Percentiles rank a stretch among this genome's conserved stretches.
Conservation (phyloP, 1,139 yeast species). For the Debaryomyces sp. region DNA sequence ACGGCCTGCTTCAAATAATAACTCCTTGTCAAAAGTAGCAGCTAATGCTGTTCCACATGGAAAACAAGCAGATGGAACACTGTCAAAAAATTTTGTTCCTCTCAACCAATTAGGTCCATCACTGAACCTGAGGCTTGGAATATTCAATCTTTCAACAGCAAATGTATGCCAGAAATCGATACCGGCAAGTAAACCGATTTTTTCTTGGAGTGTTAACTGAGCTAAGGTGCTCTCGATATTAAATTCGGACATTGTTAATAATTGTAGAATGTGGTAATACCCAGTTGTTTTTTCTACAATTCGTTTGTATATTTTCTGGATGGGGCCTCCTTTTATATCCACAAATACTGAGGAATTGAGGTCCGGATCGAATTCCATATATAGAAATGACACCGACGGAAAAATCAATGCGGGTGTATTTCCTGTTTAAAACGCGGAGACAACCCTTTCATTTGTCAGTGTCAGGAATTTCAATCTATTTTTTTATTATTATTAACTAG, state of each 20-base stretch:
- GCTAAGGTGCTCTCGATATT: neutral
- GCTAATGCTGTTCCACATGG: conserved; percentile 43
- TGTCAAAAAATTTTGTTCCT: conserved; percentile 35
- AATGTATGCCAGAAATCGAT: conserved; percentile 60
- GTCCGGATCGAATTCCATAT: neutral
- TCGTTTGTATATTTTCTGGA: neutral
- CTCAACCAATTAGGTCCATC: conserved; percentile 43
- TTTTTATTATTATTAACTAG: neutral
- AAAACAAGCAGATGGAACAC: conserved; percentile 38
- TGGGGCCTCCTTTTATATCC: neutral
- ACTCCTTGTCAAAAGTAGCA: conserved; percentile 43
- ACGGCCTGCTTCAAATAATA: conserved; percentile 31
- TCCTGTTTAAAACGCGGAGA: neutral
- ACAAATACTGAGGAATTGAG: neutral
- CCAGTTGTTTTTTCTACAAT: neutral
- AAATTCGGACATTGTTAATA: neutral
- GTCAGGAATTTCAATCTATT: too few species aligned
- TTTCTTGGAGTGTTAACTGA: conserved; percentile 51
- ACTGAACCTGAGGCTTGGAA: conserved; percentile 36
- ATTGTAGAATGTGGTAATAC: neutral
- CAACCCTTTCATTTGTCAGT: too few species aligned
- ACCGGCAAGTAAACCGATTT: conserved; percentile 51
- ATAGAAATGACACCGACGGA: neutral
- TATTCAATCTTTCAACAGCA: conserved; percentile 46
- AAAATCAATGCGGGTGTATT: neutral